phyloP scores from a whole-genome alignment of 345 rosid species.

The Aquilaria yunnanensis region DNA sequence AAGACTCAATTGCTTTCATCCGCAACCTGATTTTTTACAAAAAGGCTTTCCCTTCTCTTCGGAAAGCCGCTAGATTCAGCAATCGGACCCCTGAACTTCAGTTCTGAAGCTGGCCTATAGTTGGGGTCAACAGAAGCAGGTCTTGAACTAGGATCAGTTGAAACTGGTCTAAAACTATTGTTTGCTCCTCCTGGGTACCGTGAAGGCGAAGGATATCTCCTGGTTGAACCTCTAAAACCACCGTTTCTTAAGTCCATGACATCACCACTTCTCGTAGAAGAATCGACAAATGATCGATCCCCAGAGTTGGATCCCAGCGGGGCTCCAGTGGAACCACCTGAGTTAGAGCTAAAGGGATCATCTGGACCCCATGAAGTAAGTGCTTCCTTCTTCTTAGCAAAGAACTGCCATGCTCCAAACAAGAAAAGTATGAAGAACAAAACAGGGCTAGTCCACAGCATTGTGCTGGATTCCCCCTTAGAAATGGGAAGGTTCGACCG shows the following conservation, averaged over 20 bases:
- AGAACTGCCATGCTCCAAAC: slow-evolving; percentile 89
- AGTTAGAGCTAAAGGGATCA: slow-evolving; percentile 62
- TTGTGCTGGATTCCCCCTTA: slow-evolving; percentile 60
- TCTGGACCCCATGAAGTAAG: slow-evolving; percentile 95
- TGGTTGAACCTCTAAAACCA: slow-evolving; percentile 35
- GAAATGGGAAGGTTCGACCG: slow-evolving; percentile 60
- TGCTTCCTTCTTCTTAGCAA: slow-evolving; percentile 94
- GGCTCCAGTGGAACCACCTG: slow-evolving; percentile 20
- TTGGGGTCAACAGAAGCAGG: slow-evolving; percentile 47
- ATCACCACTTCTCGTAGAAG: slow-evolving; percentile 56
- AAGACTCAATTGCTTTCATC: slow-evolving; percentile 43
- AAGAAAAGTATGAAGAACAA: slow-evolving; percentile 73
- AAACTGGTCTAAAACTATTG: slow-evolving; percentile 49
- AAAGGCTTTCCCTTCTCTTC: slow-evolving; percentile 59
- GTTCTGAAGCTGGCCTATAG: slow-evolving; percentile 45
- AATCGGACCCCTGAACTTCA: slow-evolving; percentile 52
- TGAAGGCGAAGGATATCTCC: slow-evolving; percentile 66
- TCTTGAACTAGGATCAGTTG: slow-evolving; percentile 48
- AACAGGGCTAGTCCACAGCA: slow-evolving; percentile 87
- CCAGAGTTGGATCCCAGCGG: slow-evolving; percentile 40
- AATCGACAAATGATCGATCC: slow-evolving; percentile 54
- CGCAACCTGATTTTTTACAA: slow-evolving; percentile 45
- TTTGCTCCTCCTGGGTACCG: slow-evolving; percentile 55
- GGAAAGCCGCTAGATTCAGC: slow-evolving; percentile 54
- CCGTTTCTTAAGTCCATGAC: slow-evolving; percentile 52